phyloP scores from a whole-genome alignment of 176 grass and related monocot genomes.

The Avena insularis region DNA sequence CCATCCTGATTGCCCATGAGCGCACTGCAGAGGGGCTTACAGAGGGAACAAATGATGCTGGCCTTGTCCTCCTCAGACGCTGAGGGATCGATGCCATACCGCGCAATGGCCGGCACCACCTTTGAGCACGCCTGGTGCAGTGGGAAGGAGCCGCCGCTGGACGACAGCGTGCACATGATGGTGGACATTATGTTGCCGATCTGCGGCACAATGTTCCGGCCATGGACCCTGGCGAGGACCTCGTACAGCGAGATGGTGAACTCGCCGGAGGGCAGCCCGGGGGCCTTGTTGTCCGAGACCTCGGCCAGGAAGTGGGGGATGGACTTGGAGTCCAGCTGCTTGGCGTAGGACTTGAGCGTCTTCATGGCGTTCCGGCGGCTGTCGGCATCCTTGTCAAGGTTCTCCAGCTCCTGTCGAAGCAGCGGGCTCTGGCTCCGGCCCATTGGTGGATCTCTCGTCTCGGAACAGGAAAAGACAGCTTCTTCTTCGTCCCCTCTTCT shows the following conservation, averaged over 20 bases:
- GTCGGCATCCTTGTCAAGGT: slow-evolving; percentile 88
- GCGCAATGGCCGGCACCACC: slow-evolving; percentile 82
- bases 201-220: slow-evolving; percentile 94
- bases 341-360: slow-evolving; percentile 84
- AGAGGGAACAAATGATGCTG: slow-evolving; percentile 69
- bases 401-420: slow-evolving; percentile 87
- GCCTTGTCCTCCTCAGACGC: slow-evolving; percentile 71
- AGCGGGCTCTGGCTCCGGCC: slow-evolving; percentile 81
- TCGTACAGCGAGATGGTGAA: slow-evolving; percentile 99
- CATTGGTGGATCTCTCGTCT: slow-evolving; percentile 34
- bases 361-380: slow-evolving; percentile 93
- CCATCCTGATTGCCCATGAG: slow-evolving; percentile 77
- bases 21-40: slow-evolving; percentile 72
- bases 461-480: not conserved
- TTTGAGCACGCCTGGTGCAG: slow-evolving; percentile 98
- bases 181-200: slow-evolving; percentile 95
- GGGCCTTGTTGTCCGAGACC: slow-evolving; percentile 73
- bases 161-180: slow-evolving; percentile 89
- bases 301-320: slow-evolving; percentile 91
- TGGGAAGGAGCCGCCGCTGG: slow-evolving; percentile 87
- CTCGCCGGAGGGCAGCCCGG: slow-evolving; percentile 57
- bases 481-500: not conserved
- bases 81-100: slow-evolving; percentile 74
- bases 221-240: slow-evolving; percentile 89
- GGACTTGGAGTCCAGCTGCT: slow-evolving; percentile 80